Percentiles rank a stretch among this genome's conserved stretches.
phyloP scores from a whole-genome alignment of 495 filamentous ascomycete species.

The Neurospora tetraspora region DNA sequence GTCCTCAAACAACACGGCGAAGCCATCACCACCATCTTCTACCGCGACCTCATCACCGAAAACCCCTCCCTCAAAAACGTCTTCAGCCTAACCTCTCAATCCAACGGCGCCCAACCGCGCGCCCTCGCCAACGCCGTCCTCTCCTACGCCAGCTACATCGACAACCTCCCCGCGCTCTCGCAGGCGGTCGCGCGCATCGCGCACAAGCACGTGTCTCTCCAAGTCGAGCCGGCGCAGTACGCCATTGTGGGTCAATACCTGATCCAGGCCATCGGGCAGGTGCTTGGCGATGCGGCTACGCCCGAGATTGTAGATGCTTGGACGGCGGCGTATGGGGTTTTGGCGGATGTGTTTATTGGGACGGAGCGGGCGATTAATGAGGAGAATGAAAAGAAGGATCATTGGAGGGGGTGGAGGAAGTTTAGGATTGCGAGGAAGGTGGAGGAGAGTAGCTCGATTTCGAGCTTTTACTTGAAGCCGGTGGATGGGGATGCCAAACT shows the following conservation, averaged over 20 bases:
- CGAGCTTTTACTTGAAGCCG: conserved; percentile 57
- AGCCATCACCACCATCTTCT: conserved; percentile 58
- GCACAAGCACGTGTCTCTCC: conserved; percentile 64
- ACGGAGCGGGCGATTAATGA: conserved; percentile 52
- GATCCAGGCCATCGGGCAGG: conserved; percentile 55
- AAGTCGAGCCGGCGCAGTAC: conserved; percentile 59
- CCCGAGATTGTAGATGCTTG: conserved; percentile 57
- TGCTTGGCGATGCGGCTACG: conserved; percentile 58
- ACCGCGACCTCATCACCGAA: conserved; percentile 53
- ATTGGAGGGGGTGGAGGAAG: conserved; percentile 57
- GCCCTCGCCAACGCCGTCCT: conserved; percentile 58
- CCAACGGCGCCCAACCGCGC: conserved; percentile 51
- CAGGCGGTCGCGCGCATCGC: conserved; percentile 62
- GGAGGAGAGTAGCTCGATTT: conserved; percentile 47
- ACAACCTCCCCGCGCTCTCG: conserved; percentile 51
- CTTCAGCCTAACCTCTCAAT: conserved; percentile 59
- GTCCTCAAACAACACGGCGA: conserved; percentile 56
- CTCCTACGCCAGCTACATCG: conserved; percentile 62
- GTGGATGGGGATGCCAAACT: conserved; percentile 44
- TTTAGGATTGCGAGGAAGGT: conserved; percentile 53
- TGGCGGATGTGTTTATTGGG: conserved; percentile 56
- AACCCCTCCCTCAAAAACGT: conserved; percentile 52
- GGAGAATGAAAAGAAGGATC: conserved; percentile 26
- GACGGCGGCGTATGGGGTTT: conserved; percentile 52
- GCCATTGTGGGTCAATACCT: conserved; percentile 57